These are phyloP conservation scores for Aureobasidium sp. DNA, from an alignment of 2,329 filamentous ascomycete species.

Conservation along the genomic window DNA sequence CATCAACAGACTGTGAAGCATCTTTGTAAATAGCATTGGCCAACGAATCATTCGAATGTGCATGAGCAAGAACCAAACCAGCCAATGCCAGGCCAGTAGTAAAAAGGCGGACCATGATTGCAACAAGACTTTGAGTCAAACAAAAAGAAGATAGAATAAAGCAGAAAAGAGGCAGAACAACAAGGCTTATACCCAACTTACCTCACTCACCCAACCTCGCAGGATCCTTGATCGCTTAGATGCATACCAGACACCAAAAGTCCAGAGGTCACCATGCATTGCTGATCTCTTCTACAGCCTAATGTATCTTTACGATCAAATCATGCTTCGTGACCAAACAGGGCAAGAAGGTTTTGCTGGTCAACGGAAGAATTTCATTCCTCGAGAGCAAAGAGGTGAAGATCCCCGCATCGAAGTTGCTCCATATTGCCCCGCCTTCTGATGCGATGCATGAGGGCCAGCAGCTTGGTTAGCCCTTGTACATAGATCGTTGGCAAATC, in stretches of 20 bases:
- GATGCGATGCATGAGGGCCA: neutral
- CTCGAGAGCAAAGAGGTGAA: neutral
- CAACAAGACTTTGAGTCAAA: neutral
- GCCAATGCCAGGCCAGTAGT: conserved; percentile 1
- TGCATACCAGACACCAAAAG: conserved; percentile 7
- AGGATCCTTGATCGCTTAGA: neutral
- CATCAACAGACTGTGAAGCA: conserved; percentile 66
- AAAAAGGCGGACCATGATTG: conserved; percentile 8
- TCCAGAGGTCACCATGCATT: conserved; percentile 13
- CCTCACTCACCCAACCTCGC: neutral
- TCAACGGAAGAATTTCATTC: conserved; percentile 16
- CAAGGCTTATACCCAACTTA: conserved; percentile 4
- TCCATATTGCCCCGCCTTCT: conserved; percentile 12
- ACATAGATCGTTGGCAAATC: neutral
- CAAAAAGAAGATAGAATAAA: neutral
- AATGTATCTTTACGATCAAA: conserved; percentile 13
- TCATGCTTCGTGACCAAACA: neutral
- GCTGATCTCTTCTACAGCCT: conserved; percentile 18
- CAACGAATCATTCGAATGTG: conserved; percentile 26
- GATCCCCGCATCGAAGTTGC: conserved; percentile 16
- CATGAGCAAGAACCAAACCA: conserved; percentile 11
- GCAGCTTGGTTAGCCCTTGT: neutral
- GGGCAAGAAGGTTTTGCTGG: conserved; percentile 1
- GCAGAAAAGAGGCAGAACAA: neutral
- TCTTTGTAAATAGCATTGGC: conserved; percentile 67